These are phyloP conservation scores for Fagopyrum homotropicum DNA, from an alignment of 148 eudicot genomes.

Conservation along the genomic window DNA sequence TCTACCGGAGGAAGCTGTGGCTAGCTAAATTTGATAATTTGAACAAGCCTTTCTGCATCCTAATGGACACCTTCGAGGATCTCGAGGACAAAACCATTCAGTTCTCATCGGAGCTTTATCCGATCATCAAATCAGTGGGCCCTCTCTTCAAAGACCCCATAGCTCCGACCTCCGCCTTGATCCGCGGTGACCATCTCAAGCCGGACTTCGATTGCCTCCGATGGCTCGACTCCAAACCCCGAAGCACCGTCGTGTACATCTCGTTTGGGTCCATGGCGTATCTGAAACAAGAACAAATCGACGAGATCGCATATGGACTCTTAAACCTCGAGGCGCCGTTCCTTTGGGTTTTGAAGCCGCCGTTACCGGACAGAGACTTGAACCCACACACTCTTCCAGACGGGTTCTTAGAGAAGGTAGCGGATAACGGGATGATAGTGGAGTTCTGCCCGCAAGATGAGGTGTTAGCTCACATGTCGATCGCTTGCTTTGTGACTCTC, in stretches of 20 bases:
- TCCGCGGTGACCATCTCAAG: conserved; percentile 14
- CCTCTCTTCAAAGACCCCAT: conserved; percentile 22
- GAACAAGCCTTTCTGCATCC: conserved; percentile 38
- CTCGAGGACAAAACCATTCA: conserved; percentile 40
- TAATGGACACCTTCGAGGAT: conserved; percentile 53
- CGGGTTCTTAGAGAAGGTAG: no score
- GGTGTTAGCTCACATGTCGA: no score
- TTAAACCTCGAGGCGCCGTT: conserved; percentile 21
- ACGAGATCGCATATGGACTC: neutral
- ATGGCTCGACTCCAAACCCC: conserved; percentile 46
- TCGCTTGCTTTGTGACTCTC: no score
- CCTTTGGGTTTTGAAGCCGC: neutral
- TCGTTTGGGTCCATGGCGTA: conserved; percentile 55
- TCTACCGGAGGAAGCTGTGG: conserved; percentile 25
- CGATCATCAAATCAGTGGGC: neutral
- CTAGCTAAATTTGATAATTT: conserved; percentile 31
- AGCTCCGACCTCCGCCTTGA: conserved; percentile 23
- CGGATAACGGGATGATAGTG: no score
- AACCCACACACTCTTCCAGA: neutral
- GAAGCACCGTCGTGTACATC: conserved; percentile 50
- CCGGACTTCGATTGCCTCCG: conserved; percentile 22
- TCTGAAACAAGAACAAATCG: conserved; percentile 27
- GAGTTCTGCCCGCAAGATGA: no score
- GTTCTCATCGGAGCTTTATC: conserved; percentile 26
- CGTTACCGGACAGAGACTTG: neutral